These are phyloP conservation scores for Podila minutissima DNA, from an alignment of 192 early-diverging fungal genomes.

Conservation along the genomic window DNA sequence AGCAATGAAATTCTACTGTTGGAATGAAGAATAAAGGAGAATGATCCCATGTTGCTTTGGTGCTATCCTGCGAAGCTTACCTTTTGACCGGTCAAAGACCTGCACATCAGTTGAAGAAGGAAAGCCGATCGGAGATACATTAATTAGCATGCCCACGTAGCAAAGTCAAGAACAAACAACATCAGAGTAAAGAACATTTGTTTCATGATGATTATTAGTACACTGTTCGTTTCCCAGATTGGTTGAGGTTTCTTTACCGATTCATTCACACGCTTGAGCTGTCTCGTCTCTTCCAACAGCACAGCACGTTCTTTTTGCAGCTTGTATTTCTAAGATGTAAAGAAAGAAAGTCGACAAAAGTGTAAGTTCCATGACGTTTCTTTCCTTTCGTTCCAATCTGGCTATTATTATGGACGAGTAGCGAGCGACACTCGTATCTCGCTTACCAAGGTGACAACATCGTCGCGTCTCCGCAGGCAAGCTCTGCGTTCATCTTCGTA, in stretches of 20 bases:
- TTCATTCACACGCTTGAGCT: constrained; percentile 41
- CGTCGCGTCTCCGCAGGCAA: constrained; percentile 35
- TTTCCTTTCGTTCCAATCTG: background rate
- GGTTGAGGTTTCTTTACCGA: constrained; percentile 15
- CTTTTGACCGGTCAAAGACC: constrained; percentile 50
- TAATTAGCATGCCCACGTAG: background rate
- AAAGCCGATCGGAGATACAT: background rate
- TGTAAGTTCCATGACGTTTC: no score
- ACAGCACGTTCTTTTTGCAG: constrained; percentile 24
- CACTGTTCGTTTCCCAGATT: background rate
- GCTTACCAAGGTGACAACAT: constrained; percentile 36
- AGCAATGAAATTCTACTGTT: no score
- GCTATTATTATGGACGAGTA: background rate
- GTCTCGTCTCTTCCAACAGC: constrained; percentile 36
- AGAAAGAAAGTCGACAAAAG: background rate
- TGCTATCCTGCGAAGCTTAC: background rate
- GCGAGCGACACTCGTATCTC: background rate
- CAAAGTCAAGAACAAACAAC: background rate
- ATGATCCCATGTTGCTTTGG: background rate
- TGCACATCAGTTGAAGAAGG: background rate
- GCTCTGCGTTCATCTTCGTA: constrained; percentile 34
- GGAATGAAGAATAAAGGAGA: background rate
- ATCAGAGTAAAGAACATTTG: background rate
- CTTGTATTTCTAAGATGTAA: constrained; percentile 10
- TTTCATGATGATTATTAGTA: background rate